Evolutionary conservation across 1,139 yeast genomes (phyloP), one percentile per base, ranked within the genome.

Genomic region (Candida albicans): DNA sequence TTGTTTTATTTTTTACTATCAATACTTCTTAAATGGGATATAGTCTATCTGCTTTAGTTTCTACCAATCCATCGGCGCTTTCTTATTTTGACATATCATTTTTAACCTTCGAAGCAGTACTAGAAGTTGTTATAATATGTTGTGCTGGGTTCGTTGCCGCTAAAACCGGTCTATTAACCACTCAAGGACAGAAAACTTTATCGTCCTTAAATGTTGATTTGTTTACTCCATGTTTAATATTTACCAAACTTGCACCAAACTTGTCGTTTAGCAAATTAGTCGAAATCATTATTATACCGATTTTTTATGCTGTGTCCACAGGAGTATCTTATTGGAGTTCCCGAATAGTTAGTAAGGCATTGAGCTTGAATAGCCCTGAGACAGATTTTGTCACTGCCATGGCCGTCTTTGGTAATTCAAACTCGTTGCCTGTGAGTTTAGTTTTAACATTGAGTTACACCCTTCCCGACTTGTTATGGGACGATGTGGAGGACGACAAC

Each of bases 341-440:
- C 2, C 65, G 70, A 35, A 43, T 75, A 30, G 73, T 79, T 32
- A 70, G 84, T 8, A 57, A 65, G 26, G 43, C 77, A 27, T 62
- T 85, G 49, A 61, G 62, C 7, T 70, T 87, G 54, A 81, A 82
- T 52, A 73, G 68, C 31, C 80, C 87, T 1, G 95, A 87, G 61
- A 57, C 84, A 8, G 86, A 87, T 64, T 87, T 84, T 56, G 95
- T 87, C 39, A 85, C 90, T 22, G 95, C 95, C 6, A 87, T 87
- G 93, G 87, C 89, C 0, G 95, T 86, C 13, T 87, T 87, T 64
- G 95, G 95, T 40, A 87, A 87, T 63, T 83, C 90, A 34, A 86
- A 86, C 62, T 82, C 89, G 6, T 69, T 85, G 45, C 91, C 93
- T 1, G 95, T 84, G n/a, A 84, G 89, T 4, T 70, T 83, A 47